Evolutionary conservation across 192 early-diverging fungal genomes (phyloP).

Genomic region (Funneliformis geosporum): DNA sequence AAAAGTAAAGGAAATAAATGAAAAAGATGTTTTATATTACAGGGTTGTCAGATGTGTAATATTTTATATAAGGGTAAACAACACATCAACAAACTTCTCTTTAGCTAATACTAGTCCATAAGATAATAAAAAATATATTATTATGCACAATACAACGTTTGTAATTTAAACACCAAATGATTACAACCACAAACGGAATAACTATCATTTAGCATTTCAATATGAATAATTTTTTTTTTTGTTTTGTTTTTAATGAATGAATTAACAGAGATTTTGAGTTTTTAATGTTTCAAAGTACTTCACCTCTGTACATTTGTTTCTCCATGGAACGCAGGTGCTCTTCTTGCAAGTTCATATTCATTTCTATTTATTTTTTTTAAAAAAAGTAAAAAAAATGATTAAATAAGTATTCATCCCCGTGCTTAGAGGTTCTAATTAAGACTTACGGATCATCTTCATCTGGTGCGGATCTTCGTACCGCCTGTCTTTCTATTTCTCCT

Average conservation of each 20-base stretch:
- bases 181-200: neutral
- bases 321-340: conserved; percentile 21
- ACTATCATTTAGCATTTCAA: neutral
- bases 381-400: neutral
- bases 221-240: neutral
- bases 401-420: neutral
- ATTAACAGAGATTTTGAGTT: neutral
- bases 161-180: no score
- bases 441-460: conserved; percentile 54
- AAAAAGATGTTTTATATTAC: neutral
- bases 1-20: neutral
- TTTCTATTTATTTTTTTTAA: neutral
- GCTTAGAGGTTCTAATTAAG: no score
- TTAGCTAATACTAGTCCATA: neutral
- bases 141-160: neutral
- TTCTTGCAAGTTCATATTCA: conserved; percentile 26
- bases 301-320: conserved; percentile 21
- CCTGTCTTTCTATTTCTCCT: conserved; percentile 48
- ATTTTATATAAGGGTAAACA: neutral
- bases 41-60: neutral
- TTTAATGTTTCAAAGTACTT: neutral
- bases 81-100: neutral
- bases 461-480: conserved; percentile 55
- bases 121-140: neutral
- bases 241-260: neutral